phyloP scores from a whole-genome alignment of 2,329 filamentous ascomycete species.

The Venturia aucupariae region DNA sequence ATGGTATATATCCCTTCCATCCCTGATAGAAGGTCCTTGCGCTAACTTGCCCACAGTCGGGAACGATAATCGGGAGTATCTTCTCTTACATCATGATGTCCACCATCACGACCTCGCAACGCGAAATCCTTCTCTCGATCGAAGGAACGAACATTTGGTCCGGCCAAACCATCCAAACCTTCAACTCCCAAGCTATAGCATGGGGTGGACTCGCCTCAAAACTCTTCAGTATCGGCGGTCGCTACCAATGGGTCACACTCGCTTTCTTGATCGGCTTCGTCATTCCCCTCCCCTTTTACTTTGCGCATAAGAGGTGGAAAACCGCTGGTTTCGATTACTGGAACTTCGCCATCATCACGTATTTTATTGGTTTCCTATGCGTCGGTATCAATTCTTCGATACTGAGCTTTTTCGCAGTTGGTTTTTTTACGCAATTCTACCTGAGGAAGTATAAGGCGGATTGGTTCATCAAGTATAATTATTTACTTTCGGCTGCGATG shows the following conservation, averaged over 20 bases:
- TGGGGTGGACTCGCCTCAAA: conserved; percentile 9
- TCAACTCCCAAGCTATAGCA: conserved; percentile 26
- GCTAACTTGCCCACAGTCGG: conserved; percentile 15
- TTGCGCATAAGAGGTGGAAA: conserved; percentile 9
- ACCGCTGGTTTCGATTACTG: conserved; percentile 24
- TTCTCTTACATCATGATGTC: conserved; percentile 39
- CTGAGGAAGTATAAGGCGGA: conserved; percentile 27
- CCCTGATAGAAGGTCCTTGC: too few species aligned
- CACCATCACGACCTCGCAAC: conserved; percentile 33
- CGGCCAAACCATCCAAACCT: conserved; percentile 36
- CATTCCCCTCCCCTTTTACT: conserved; percentile 27
- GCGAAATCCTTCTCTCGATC: conserved; percentile 31
- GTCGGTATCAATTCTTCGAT: conserved; percentile 36
- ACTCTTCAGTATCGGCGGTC: conserved; percentile 27
- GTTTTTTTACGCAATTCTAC: conserved; percentile 29
- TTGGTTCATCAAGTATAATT: conserved; percentile 35
- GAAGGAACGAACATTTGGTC: conserved; percentile 37
- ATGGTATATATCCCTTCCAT: conserved; percentile 20
- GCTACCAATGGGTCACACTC: conserved; percentile 31
- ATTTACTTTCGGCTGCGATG: conserved; percentile 32
- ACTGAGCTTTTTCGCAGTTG: conserved; percentile 25
- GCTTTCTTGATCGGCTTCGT: conserved; percentile 32
- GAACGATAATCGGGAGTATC: conserved; percentile 28
- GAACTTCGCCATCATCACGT: conserved; percentile 35
- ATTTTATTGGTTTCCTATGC: conserved; percentile 34